Base-by-base conservation (phyloP, 2,329 filamentous ascomycete genomes). In the Neoarthrinium moseri region DNA sequence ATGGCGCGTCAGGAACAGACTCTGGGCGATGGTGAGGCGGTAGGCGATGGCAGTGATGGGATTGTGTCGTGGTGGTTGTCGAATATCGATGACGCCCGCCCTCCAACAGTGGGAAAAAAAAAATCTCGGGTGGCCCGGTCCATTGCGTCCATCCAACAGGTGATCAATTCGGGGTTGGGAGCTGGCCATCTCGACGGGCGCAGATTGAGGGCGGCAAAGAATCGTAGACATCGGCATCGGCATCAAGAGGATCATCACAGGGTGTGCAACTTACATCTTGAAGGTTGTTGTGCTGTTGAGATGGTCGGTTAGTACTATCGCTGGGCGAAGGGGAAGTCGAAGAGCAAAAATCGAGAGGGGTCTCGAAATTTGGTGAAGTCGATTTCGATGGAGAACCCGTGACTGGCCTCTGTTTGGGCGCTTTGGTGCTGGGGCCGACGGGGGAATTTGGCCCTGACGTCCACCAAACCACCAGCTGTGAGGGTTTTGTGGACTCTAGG, bases 401-500 rank as follows among this genome's bases (percentile, higher is more conserved):
- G 41, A 44, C 41, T 35, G 41, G 21, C 30, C 21, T n/a, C 35
- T 33, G 33, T 35, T 21, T n/a, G n/a, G n/a, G n/a, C n/a, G n/a
- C n/a, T n/a, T n/a, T n/a, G n/a, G n/a, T n/a, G n/a, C n/a, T n/a
- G n/a, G n/a, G n/a, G n/a, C n/a, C n/a, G n/a, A n/a, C n/a, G n/a
- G n/a, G 30, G 27, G 32, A 44, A 44, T 44, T 44, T 44, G 41
- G 32, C 41, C 13, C 32, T 18, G 18, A 20, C 6, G 15, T 15
- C 40, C 23, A 21, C 43, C 17, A 36, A 39, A 10, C 32, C 30
- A 24, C 17, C 43, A 45, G 43, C 24, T 22, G 34, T 18, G n/a
- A 43, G 36, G 21, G 23, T 20, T 45, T 45, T 45, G 43, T 45
- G 43, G 43, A 45, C 35, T 37, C 43, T 45, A 45, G 32, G 33